Evolutionary conservation across 495 filamentous ascomycete species (phyloP).

Genomic region (Annulohypoxylon nitens): DNA sequence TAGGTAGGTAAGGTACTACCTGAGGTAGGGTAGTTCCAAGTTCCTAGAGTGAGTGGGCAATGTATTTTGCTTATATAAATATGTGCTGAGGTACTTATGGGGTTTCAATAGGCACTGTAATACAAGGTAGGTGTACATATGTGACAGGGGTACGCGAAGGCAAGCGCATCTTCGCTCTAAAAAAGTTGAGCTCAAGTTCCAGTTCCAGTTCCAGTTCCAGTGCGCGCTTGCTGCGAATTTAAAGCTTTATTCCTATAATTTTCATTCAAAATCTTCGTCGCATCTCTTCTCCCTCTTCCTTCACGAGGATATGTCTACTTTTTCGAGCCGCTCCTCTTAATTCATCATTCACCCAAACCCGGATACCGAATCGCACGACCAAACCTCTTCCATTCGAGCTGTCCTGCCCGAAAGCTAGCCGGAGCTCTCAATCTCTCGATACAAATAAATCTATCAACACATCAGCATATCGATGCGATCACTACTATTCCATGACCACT

Average conservation of each 20-base stretch:
- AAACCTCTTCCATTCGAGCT: conserved; percentile 3
- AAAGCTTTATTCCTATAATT: conserved; percentile 18
- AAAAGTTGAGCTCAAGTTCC: conserved; percentile 32
- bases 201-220: not conserved
- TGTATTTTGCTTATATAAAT: not conserved
- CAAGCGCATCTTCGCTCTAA: conserved; percentile 36
- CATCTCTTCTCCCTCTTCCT: conserved; percentile 11
- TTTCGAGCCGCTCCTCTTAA: not conserved
- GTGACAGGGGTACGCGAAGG: conserved; percentile 39
- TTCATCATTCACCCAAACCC: not conserved
- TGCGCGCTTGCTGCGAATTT: conserved; percentile 23
- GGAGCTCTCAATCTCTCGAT: not conserved
- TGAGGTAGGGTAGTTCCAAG: not conserved
- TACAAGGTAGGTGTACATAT: not conserved
- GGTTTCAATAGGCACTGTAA: not conserved
- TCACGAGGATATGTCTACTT: not conserved
- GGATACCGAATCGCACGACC: conserved; percentile 14
- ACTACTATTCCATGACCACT: conserved; percentile 27
- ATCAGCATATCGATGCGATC: conserved; percentile 20
- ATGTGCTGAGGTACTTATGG: not conserved
- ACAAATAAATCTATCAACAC: conserved; percentile 16
- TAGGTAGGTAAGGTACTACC: not conserved
- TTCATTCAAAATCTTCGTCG: not conserved
- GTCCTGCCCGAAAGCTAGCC: not conserved
- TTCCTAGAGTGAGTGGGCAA: not conserved